Evolutionary conservation across 2,329 filamentous ascomycete species (phyloP), one percentile per base, ranked within the genome.

Genomic region (Exserohilum turcica): DNA sequence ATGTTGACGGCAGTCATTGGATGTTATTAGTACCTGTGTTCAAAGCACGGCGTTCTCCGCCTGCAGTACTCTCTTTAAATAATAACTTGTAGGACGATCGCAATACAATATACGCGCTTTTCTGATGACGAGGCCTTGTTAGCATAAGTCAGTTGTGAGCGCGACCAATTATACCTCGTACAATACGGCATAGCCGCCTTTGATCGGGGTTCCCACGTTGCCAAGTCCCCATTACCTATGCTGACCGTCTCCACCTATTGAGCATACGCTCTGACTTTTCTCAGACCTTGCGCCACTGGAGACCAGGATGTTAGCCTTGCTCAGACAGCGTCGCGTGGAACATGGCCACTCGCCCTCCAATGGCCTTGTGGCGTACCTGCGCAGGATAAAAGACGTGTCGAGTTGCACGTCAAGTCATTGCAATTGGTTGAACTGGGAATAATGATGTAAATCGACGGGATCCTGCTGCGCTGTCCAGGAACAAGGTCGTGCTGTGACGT

Each of bases 401-500:
- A 36, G 56, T 59, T 60, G 24, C 59, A 57, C 44, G 44, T 59
- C 38, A 3, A 13, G 15, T 6, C 19, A 13, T 5, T 15, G 15
- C 33, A 15, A 65, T 66, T 65, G 64, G 59, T 5, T 19, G 27
- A 31, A 15, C 7, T 15, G 24, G 37, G 3, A 15, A 47, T 35
- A 43, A 66, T 67, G 65, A 67, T 66, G 65, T 60, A 63, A 60
- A 62, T 44, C 33, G 37, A 40, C 40, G 43, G 15, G 44, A 49
- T 39, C 40, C 35, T 56, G 45, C 32, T 49, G 48, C 33, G 43
- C 45, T 39, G 40, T 43, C 36, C 49, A 56, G 50, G 49, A 57
- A 57, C 56, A 48, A 43, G 48, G 21, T 40, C 35, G 29, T 27
- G 47, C 16, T 42, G 52, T 54, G 52, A 54, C 47, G 52, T 54